A percentile compares a stretch with the other conserved stretches of the same genome.
These are phyloP conservation scores for Psilocybe tampanensis DNA, from an alignment of 768 basidiomycete genomes.

Conservation along the genomic window DNA sequence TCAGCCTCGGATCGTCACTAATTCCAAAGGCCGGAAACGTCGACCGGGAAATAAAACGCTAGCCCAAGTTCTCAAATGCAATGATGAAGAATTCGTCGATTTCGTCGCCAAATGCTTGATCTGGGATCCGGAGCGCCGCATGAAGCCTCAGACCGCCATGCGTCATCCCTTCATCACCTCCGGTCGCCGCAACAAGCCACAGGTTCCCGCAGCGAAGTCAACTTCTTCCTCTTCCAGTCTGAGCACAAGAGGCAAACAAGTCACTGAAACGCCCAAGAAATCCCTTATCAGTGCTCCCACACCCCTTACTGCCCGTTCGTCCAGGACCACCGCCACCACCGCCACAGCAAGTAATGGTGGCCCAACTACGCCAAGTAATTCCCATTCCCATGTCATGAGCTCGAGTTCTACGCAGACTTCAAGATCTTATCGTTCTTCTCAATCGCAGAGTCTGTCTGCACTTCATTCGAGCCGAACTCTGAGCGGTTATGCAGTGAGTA, in stretches of 20 bases:
- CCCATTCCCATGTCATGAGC: slow-evolving; percentile 58
- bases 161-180: slow-evolving; percentile 87
- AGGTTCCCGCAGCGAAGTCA: slow-evolving; percentile 51
- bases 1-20: slow-evolving; percentile 90
- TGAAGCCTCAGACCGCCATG: slow-evolving; percentile 92
- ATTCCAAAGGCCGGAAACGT: slow-evolving; percentile 93
- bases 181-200: slow-evolving; percentile 55
- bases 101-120: slow-evolving; percentile 96
- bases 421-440: slow-evolving; percentile 67
- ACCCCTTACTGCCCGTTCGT: slow-evolving; percentile 77
- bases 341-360: slow-evolving; percentile 46
- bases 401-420: slow-evolving; percentile 62
- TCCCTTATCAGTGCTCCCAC: slow-evolving; percentile 89
- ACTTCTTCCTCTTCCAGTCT: slow-evolving; percentile 61
- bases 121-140: slow-evolving; percentile 96
- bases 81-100: slow-evolving; percentile 95
- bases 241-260: slow-evolving; percentile 53
- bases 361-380: slow-evolving; percentile 60
- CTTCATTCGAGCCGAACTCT: slow-evolving; percentile 78
- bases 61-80: slow-evolving; percentile 84
- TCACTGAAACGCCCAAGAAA: slow-evolving; percentile 81
- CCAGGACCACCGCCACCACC: slow-evolving; percentile 54
- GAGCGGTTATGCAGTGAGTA: slow-evolving; percentile 68
- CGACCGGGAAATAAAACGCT: slow-evolving; percentile 91
- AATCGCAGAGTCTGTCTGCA: slow-evolving; percentile 69